Evolutionary conservation across 1,284 basidiomycete species (phyloP).

Genomic region (Ustilago trichophora): DNA sequence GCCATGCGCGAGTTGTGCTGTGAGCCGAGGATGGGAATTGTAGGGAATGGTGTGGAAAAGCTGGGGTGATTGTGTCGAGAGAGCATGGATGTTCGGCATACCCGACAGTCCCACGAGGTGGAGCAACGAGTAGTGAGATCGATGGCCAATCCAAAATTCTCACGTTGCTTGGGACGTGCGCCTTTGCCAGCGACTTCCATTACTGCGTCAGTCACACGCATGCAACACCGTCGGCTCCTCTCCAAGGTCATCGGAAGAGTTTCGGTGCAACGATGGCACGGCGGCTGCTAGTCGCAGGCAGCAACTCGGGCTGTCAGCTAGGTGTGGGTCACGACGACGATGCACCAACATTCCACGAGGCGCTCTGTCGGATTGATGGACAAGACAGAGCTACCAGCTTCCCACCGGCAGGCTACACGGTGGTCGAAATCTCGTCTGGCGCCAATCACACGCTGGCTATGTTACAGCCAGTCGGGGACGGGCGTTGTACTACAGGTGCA

Average conservation of each 20-base stretch:
- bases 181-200: not conserved
- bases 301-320: constrained; percentile 44
- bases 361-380: constrained; percentile 4
- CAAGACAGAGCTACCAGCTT: constrained; percentile 2
- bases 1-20: too few relatives aligned
- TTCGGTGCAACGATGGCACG: constrained; percentile 7
- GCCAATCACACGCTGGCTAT: constrained; percentile 43
- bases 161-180: not conserved
- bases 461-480: not conserved
- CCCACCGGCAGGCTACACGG: constrained; percentile 10
- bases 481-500: not conserved
- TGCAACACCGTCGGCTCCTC: too few relatives aligned
- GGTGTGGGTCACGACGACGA: constrained; percentile 29
- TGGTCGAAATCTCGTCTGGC: constrained; percentile 29
- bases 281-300: constrained; percentile 35
- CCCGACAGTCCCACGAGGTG: not conserved
- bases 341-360: constrained; percentile 9
- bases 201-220: too few relatives aligned
- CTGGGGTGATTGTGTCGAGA: too few relatives aligned
- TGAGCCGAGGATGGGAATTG: too few relatives aligned
- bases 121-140: too few relatives aligned
- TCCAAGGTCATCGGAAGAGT: too few relatives aligned
- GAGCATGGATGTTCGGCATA: too few relatives aligned
- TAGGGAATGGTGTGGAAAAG: too few relatives aligned
- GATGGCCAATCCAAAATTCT: constrained; percentile 9